A percentile compares a stretch with the other conserved stretches of the same genome.
These are phyloP conservation scores for Coniochaeta sp. DNA, from an alignment of 2,329 filamentous ascomycete genomes.

Conservation along the genomic window DNA sequence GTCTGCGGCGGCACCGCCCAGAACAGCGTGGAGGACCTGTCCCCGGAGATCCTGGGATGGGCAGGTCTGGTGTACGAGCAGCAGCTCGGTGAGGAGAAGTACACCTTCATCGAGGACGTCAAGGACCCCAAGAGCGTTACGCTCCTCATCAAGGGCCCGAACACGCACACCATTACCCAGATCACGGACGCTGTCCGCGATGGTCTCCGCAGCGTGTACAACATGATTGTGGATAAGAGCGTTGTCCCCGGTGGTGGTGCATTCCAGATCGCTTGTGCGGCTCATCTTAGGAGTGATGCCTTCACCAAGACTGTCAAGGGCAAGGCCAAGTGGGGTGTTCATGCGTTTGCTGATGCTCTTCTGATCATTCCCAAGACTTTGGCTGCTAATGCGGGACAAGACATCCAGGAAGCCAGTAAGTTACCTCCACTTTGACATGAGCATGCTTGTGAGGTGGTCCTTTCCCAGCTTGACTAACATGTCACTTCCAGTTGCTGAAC, in stretches of 20 bases:
- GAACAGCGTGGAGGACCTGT: slow-evolving; percentile 93
- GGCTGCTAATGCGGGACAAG: slow-evolving; percentile 90
- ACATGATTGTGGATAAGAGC: slow-evolving; percentile 97
- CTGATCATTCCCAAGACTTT: slow-evolving; percentile 96
- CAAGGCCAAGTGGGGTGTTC: slow-evolving; percentile 94
- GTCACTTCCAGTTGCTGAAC: slow-evolving; percentile 57
- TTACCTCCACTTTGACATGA: slow-evolving; percentile 14
- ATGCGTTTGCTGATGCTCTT: slow-evolving; percentile 90
- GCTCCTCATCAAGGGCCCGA: slow-evolving; percentile 94
- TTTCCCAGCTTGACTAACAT: background rate
- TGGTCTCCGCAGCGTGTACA: slow-evolving; percentile 92
- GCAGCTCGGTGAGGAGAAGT: slow-evolving; percentile 96
- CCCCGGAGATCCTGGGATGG: slow-evolving; percentile 86
- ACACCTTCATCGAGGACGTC: slow-evolving; percentile 96
- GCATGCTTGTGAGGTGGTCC: background rate
- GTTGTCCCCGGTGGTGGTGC: slow-evolving; percentile 92
- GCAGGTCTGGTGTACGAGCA: slow-evolving; percentile 96
- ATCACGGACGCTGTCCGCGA: slow-evolving; percentile 95
- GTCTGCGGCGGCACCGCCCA: slow-evolving; percentile 86
- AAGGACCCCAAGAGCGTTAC: slow-evolving; percentile 99
- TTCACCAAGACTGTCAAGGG: slow-evolving; percentile 92
- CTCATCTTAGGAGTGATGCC: slow-evolving; percentile 77
- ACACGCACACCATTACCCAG: slow-evolving; percentile 92
- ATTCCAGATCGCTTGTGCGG: slow-evolving; percentile 90
- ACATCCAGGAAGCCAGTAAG: slow-evolving; percentile 91